Evolutionary conservation across 1,139 yeast genomes (phyloP), one percentile per base, ranked within the genome.

Genomic region (Geotrichum histeridarum): DNA sequence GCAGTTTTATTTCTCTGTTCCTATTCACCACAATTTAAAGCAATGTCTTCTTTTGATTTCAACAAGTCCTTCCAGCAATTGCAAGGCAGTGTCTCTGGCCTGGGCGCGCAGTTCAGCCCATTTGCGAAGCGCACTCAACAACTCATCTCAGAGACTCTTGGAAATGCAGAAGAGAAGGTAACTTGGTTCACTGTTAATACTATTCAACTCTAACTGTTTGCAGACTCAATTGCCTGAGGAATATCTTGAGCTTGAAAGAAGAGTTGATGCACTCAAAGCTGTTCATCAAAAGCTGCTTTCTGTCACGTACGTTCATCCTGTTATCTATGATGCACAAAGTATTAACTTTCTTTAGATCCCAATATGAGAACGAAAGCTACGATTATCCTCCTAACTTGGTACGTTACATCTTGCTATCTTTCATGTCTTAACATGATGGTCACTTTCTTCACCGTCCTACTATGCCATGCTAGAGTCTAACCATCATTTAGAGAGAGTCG

Each of bases 101-200:
- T 73, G 15, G 65, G 73, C 49, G 63, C 73, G 35, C 70, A 73
- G 44, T 59, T 78, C 57, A 73, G 79, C 51, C 86, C 87, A 8
- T 77, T 85, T 61, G 95, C 95, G 41, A 89, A 84, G 70, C 81
- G 95, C 68, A 87, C 96, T 18, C 81, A 84, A 53, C 80, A 95
- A 60, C 71, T 84, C 67, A 82, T 88, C 54, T 94, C 86, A 70
- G 96, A 88, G 70, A 80, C 74, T 63, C 78, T 88, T 43, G 95
- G 95, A 43, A 83, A 84, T 63, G 84, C 80, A 36, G 90, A 86
- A 54, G 96, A 88, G 64, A 78, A 78, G 60, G 71, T 68, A 61
- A 18, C 62, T 48, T 18, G 47, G 41, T 41, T 17, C n/a, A 14
- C 37, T 41, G 12, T 32, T 12, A n/a, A 33, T 22, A 46, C 27